Conservation (phyloP, 2,329 filamentous ascomycete genomes). For the Rutstroemia sydowiana region DNA sequence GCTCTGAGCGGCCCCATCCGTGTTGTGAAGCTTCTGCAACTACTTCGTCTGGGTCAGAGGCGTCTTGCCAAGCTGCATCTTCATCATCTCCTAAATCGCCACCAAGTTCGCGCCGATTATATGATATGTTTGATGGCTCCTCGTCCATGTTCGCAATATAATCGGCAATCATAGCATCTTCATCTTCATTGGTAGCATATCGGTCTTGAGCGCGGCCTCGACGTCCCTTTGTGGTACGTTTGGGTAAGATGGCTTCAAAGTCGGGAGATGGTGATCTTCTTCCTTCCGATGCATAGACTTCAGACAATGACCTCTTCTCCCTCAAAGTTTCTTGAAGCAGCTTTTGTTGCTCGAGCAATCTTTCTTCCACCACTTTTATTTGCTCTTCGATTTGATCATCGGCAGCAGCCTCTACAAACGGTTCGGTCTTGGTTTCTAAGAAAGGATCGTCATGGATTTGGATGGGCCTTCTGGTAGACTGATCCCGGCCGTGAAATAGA, state of each 20-base stretch:
- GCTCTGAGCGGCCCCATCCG: constrained; percentile 38
- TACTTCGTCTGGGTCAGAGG: constrained; percentile 9
- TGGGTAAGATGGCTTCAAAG: constrained; percentile 7
- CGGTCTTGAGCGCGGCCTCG: constrained; percentile 4
- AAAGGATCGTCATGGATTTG: background rate
- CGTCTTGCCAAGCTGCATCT: constrained; percentile 19
- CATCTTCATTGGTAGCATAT: background rate
- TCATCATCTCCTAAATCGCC: constrained; percentile 40
- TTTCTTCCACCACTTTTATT: constrained; percentile 26
- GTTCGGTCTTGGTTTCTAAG: too few species aligned
- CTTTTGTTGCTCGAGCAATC: constrained; percentile 22
- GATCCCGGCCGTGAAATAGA: constrained; percentile 50
- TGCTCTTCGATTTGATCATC: constrained; percentile 19
- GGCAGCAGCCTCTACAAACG: background rate
- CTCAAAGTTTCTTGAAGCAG: constrained; percentile 25
- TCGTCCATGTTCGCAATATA: constrained; percentile 32
- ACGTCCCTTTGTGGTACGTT: constrained; percentile 1
- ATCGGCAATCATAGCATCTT: constrained; percentile 24
- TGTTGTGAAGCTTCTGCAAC: constrained; percentile 6
- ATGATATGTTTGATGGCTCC: constrained; percentile 15
- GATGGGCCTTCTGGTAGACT: constrained; percentile 5
- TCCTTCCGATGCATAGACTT: constrained; percentile 1
- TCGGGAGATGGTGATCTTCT: constrained; percentile 6
- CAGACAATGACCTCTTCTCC: constrained; percentile 2
- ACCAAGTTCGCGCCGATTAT: constrained; percentile 35